These are phyloP conservation scores for Xylaria multiplex DNA, from an alignment of 2,329 filamentous ascomycete genomes.

Conservation along the genomic window DNA sequence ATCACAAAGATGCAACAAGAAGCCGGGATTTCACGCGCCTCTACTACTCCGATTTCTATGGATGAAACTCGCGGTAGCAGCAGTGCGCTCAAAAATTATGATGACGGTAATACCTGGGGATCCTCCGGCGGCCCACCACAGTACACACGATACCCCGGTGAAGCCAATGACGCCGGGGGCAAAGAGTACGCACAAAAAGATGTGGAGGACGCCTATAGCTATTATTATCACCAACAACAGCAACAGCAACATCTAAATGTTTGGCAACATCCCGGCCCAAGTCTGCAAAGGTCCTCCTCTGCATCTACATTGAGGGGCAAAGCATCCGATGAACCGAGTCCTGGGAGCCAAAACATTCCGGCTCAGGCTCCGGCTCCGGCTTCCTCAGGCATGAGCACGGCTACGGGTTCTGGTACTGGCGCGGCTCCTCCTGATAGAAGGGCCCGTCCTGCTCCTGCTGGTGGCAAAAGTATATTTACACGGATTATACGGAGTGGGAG, in stretches of 20 bases:
- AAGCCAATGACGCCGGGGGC: conserved; percentile 4
- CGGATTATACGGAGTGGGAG: conserved; percentile 44
- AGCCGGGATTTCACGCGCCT: conserved; percentile 12
- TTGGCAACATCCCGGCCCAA: conserved; percentile 9
- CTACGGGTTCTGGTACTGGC: neutral
- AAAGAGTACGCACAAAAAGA: conserved; percentile 21
- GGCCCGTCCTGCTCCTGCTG: conserved; percentile 31
- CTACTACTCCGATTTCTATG: neutral
- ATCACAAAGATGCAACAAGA: conserved; percentile 56
- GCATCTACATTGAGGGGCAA: conserved; percentile 28
- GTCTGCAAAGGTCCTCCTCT: conserved; percentile 28
- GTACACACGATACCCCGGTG: conserved; percentile 27
- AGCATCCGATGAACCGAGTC: conserved; percentile 26
- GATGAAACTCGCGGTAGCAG: conserved; percentile 17
- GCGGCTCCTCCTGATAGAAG: conserved; percentile 35
- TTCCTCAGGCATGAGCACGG: conserved; percentile 4
- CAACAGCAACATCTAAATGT: conserved; percentile 21
- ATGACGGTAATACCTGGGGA: conserved; percentile 13
- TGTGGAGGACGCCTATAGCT: conserved; percentile 14
- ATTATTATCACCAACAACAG: conserved; percentile 19
- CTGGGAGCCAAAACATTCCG: conserved; percentile 17
- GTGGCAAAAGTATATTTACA: conserved; percentile 34
- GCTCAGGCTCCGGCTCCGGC: conserved; percentile 24
- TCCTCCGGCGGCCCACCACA: conserved; percentile 25
- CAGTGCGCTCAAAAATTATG: too few species aligned